Conservation (phyloP, 2,329 filamentous ascomycete genomes). For the Trichophyton mentagrophytes region DNA sequence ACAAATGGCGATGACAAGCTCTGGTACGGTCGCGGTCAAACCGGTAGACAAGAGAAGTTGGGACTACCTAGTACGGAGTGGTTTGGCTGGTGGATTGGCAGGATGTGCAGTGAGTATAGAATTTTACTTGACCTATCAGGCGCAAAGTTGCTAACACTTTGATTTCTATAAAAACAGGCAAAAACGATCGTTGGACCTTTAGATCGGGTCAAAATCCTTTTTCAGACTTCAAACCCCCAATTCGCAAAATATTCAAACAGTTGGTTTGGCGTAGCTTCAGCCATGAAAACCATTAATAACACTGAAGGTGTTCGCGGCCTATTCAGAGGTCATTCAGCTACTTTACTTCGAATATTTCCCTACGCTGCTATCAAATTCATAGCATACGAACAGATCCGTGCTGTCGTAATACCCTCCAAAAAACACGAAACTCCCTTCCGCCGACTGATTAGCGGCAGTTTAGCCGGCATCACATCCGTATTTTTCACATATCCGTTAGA, state of each 20-base stretch:
- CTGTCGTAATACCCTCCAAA: slow-evolving; percentile 56
- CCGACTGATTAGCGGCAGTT: slow-evolving; percentile 39
- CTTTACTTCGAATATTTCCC: slow-evolving; percentile 84
- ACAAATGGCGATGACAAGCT: not conserved
- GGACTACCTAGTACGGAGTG: slow-evolving; percentile 74
- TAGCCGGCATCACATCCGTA: slow-evolving; percentile 68
- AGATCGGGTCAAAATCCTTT: slow-evolving; percentile 96
- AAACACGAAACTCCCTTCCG: slow-evolving; percentile 69
- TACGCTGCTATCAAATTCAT: slow-evolving; percentile 98
- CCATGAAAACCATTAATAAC: slow-evolving; percentile 70
- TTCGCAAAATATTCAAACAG: slow-evolving; percentile 87
- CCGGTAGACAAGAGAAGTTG: slow-evolving; percentile 55
- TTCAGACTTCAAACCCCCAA: slow-evolving; percentile 87
- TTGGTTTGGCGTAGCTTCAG: slow-evolving; percentile 70
- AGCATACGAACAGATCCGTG: slow-evolving; percentile 90
- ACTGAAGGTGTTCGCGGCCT: slow-evolving; percentile 63
- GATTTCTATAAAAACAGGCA: slow-evolving; percentile 43
- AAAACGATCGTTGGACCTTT: slow-evolving; percentile 93
- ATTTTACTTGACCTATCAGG: not conserved
- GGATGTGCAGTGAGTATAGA: slow-evolving; percentile 66
- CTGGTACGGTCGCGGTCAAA: not conserved
- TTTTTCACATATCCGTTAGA: slow-evolving; percentile 95
- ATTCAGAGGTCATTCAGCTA: slow-evolving; percentile 89
- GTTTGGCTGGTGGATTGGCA: slow-evolving; percentile 75
- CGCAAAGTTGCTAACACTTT: slow-evolving; percentile 11